Evolutionary conservation across 208 protist species (phyloP), one percentile per base, ranked within the genome.

Genomic region (Trypanosoma boissoni): DNA sequence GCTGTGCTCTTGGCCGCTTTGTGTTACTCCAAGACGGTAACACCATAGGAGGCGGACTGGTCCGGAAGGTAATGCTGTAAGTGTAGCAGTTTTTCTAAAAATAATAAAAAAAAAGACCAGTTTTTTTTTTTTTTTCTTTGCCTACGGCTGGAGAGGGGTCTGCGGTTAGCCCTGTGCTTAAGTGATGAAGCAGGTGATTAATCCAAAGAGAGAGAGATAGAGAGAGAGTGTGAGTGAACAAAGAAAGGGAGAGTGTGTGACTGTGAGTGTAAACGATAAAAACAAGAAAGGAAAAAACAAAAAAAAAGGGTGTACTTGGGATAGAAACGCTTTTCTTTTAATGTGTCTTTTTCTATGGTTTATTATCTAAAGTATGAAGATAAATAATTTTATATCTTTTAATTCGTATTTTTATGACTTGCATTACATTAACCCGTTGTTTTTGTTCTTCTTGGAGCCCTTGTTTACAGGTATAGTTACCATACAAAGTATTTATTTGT

Each of bases 21-120:
- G 82, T 91, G 7, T 74, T 94, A 4, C 79, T 80, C 50, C 88
- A 94, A 46, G 82, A 91, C 21, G 88, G 84, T 4, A 80, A 90
- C 21, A 88, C 72, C 2, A 83, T 94, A 0, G 84, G 73, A 0
- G 88, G 83, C 34, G 88, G 88, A 8, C 45, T 94, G 3, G 81
- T 94, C 26, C 76, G 72, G 41, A 64, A 69, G 3, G 53, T 93
- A 3, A 72, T 92, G 51, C 43, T 72, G 37, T 44, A 21, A 56
- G 20, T 31, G 27, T 2, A 32, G 21, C 9, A 6, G n/a, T 18
- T n/a, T 44, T 31, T 14, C 6, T 20, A 64, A 56, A 21, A 20
- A 57, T 14, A 36, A 2, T 45, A 6, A 23, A 2, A 6, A 41
- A 28, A 24, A 12, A 23, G 16, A 44, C n/a, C 20, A 18, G 41